Base-by-base conservation (phyloP, 345 rosid genomes). In the Populus nigra region DNA sequence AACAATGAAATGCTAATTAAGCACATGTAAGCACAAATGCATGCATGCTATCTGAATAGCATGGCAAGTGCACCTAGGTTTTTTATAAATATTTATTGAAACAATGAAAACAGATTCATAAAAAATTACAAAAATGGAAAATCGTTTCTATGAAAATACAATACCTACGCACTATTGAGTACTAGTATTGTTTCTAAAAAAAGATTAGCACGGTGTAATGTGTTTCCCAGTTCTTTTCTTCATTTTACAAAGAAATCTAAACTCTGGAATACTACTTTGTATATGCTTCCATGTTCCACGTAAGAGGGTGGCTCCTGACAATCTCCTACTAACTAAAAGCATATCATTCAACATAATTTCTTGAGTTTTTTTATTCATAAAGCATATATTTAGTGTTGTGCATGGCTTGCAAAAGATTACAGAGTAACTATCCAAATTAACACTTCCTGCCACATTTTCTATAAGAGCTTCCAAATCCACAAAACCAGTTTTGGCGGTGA, bases 341-440 rank as follows among this genome's bases (percentile, higher is more conserved):
- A 69, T 43, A 49, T 68, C 55, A 69, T n/a, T 69, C 11, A 70
- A 57, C 57, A 71, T 68, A 45, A 71, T 16, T 47, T 10, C 31
- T 70, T 47, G 73, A 29, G 8, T 3, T 3, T 18, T 29, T 10
- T 49, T 6, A 18, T 71, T 71, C 74, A 49, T 49, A 41, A 47
- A 43, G 13, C 20, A 49, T 27, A 11, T 27, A 27, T 47, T 70
- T 70, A 59, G 63, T n/a, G 13, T 12, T 59, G 29, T 10, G n/a
- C 63, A 11, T 59, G 63, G 29, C 29, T 59, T 59, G 29, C 10
- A 59, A 59, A n/a, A 22, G 13, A 23, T 59, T 59, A 67, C 7
- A 67, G 25, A 41, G 71, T 4, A 68, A 25, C n/a, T 68, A 17
- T 36, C 25, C 63, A 68, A 68, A 66, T 27, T 22, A 68, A 7